Evolutionary conservation across 2,329 filamentous ascomycete species (phyloP), one percentile per base, ranked within the genome.

Genomic region (Pseudocercospora fijiensis): DNA sequence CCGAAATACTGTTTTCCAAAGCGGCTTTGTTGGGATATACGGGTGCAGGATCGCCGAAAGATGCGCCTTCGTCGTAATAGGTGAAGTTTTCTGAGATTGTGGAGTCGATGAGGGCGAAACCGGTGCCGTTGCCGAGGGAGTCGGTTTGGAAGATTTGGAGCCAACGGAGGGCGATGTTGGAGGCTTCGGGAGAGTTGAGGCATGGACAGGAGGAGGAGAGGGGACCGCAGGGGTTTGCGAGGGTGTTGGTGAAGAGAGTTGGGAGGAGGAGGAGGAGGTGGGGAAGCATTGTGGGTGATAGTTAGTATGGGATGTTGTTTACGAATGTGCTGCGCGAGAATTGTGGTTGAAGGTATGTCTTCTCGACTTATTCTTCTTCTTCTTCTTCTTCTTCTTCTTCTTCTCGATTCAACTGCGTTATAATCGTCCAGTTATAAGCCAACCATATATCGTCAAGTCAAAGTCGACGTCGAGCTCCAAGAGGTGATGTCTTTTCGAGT

Each of bases 111-210:
- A 65, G 41, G 2, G 59, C 63, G 18, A 56, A 49, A 28, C 63
- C 63, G 7, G 63, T 65, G 1, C 60, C 58, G 28, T 47, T 60
- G 24, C 63, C 63, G 7, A 24, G n/a, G n/a, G 30, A 41, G n/a
- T 65, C 57, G n/a, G 63, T 65, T 28, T 62, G 27, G 51, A 65
- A 65, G 30, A 65, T 65, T 6, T 56, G 47, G 13, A 65, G 55
- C 63, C 60, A 65, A 28, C 63, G 56, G 11, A 62, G 57, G 41
- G 58, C 60, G 28, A 65, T 62, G 41, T 63, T 62, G 6, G 60
- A 47, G 4, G 63, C 58, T 27, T 65, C 63, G n/a, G 63, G 47
- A 8, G 62, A 43, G 9, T 30, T 49, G 4, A 65, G 63, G n/a
- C 63, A 65, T 13, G 63, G 60, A 22, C 43, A 45, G 43, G 43